Evolutionary conservation across 192 early-diverging fungal species (phyloP).

Genomic region (Linnemannia elongata): DNA sequence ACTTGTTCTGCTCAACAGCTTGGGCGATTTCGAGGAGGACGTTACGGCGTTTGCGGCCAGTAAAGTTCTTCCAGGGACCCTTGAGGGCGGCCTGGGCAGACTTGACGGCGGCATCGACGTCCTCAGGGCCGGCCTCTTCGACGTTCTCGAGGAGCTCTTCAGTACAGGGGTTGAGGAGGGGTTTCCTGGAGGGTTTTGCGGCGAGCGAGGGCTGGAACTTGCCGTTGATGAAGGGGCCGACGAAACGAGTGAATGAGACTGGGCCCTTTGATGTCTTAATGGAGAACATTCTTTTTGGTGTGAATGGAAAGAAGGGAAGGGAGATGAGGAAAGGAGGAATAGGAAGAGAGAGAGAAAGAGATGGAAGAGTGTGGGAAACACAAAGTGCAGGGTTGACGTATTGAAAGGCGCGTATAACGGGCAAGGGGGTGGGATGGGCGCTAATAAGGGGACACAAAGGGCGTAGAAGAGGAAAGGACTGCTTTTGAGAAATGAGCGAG

Average conservation of each 20-base stretch:
- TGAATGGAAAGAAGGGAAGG: not conserved
- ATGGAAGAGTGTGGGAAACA: not conserved
- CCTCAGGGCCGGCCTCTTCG: slow-evolving; percentile 68
- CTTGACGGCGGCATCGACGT: slow-evolving; percentile 78
- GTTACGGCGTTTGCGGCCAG: slow-evolving; percentile 61
- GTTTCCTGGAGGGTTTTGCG: slow-evolving; percentile 61
- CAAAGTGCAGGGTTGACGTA: not conserved
- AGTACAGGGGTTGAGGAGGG: slow-evolving; percentile 78
- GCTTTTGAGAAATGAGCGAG: not conserved
- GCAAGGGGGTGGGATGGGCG: not conserved
- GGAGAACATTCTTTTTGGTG: slow-evolving; percentile 28
- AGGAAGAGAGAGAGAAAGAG: not conserved
- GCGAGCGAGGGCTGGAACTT: slow-evolving; percentile 69
- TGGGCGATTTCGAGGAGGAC: slow-evolving; percentile 74
- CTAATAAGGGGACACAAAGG: not conserved
- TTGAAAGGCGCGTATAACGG: not conserved
- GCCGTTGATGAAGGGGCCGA: slow-evolving; percentile 82
- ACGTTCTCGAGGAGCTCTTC: slow-evolving; percentile 70
- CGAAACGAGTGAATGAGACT: slow-evolving; percentile 40
- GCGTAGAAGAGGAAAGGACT: not conserved
- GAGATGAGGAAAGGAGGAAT: not conserved
- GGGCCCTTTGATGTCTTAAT: slow-evolving; percentile 42
- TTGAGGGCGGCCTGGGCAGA: slow-evolving; percentile 69
- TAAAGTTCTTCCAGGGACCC: slow-evolving; percentile 66
- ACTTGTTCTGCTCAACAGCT: slow-evolving; percentile 61